Percentiles rank a stretch among this genome's conserved stretches.
Evolutionary conservation across 1,284 basidiomycete genomes (phyloP).

Genomic region (Leccinum subspadiceum): DNA sequence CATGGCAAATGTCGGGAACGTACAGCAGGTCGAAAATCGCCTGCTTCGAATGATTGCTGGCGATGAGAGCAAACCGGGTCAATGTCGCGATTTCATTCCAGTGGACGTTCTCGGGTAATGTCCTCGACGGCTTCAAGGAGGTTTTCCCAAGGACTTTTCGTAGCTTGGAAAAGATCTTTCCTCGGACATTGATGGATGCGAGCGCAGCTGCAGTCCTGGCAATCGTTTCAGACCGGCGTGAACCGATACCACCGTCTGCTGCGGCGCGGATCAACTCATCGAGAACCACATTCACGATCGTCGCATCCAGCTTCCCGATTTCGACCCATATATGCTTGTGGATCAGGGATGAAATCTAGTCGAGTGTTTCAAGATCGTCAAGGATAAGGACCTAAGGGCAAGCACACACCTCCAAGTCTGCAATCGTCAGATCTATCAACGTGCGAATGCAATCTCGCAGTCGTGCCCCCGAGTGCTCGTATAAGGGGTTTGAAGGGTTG

Average conservation of each 20-base stretch:
- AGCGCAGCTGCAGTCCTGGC: conserved; percentile 73
- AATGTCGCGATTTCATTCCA: conserved; percentile 86
- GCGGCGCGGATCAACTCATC: conserved; percentile 80
- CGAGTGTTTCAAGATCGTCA: conserved; percentile 12
- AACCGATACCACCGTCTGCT: conserved; percentile 77
- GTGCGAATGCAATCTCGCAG: conserved; percentile 77
- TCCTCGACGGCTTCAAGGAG: conserved; percentile 58
- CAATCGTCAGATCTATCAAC: conserved; percentile 72
- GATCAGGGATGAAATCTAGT: conserved; percentile 63
- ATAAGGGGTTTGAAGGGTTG: conserved; percentile 62
- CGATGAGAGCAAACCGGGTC: conserved; percentile 68
- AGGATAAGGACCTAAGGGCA: neutral
- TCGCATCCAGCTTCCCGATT: conserved; percentile 64
- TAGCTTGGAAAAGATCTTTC: conserved; percentile 73
- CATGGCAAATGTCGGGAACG: conserved; percentile 79
- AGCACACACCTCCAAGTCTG: conserved; percentile 61
- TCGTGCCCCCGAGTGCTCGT: conserved; percentile 67
- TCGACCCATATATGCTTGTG: conserved; percentile 78
- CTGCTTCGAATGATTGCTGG: conserved; percentile 67
- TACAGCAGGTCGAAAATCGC: conserved; percentile 72
- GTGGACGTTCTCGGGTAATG: conserved; percentile 67
- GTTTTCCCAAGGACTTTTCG: conserved; percentile 79
- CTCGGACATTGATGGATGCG: conserved; percentile 75
- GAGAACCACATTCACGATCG: conserved; percentile 67
- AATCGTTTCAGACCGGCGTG: conserved; percentile 71